Percentiles rank a stretch among this genome's conserved stretches.
phyloP scores from a whole-genome alignment of 257 asterid genomes.

The Plantago major region DNA sequence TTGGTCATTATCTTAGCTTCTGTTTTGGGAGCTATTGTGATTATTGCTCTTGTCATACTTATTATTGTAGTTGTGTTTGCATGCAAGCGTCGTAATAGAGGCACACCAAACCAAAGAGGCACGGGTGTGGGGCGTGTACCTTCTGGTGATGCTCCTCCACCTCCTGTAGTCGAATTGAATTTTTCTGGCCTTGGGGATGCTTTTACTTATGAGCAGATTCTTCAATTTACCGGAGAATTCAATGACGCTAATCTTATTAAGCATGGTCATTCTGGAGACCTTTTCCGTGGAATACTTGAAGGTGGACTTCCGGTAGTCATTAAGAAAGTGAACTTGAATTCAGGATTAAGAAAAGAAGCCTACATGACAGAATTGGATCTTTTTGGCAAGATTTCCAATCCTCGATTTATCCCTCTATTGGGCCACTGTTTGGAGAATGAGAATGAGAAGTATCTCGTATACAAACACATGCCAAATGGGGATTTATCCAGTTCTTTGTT shows the following conservation, averaged over 20 bases:
- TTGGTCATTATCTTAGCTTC: slow-evolving; percentile 56
- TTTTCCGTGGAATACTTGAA: slow-evolving; percentile 50
- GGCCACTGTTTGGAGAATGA: slow-evolving; percentile 68
- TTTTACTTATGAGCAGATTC: slow-evolving; percentile 47
- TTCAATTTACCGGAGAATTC: slow-evolving; percentile 48
- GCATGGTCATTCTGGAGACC: slow-evolving; percentile 66
- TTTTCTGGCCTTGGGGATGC: slow-evolving; percentile 32
- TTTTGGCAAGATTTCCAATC: slow-evolving; percentile 35
- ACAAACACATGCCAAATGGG: slow-evolving; percentile 57
- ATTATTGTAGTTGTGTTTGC: slow-evolving; percentile 29
- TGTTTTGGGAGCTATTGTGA: slow-evolving; percentile 62
- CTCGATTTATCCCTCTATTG: slow-evolving; percentile 53
- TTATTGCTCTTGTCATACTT: slow-evolving; percentile 36
- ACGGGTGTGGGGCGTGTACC: slow-evolving; percentile 8
- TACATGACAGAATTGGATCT: slow-evolving; percentile 47
- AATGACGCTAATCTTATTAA: slow-evolving; percentile 43
- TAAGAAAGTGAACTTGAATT: slow-evolving; percentile 48
- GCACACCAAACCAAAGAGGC: slow-evolving; percentile 32
- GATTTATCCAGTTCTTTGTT: slow-evolving; percentile 53
- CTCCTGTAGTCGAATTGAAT: slow-evolving; percentile 1
- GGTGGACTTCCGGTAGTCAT: slow-evolving; percentile 42
- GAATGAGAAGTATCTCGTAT: slow-evolving; percentile 50
- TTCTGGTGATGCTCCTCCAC: slow-evolving; percentile 3
- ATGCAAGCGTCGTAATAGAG: slow-evolving; percentile 53
- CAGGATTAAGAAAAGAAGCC: slow-evolving; percentile 27